Percentiles rank a stretch among this genome's conserved stretches.
These are phyloP conservation scores for Gautieria morchelliformis DNA, from an alignment of 768 basidiomycete species.

Conservation along the genomic window DNA sequence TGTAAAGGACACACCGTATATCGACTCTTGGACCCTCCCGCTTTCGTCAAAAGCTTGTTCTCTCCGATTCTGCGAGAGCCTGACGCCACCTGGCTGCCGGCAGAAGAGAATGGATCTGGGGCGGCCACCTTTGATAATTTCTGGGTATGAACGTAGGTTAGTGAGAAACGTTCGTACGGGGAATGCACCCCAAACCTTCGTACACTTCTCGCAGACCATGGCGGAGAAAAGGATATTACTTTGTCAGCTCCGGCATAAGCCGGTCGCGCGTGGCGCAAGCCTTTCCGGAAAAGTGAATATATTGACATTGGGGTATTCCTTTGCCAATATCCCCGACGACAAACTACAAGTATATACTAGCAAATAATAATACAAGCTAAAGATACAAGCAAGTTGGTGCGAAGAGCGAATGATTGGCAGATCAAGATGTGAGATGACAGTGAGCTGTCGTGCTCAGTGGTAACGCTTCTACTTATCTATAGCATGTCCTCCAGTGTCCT, in stretches of 20 bases:
- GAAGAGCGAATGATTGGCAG: too few relatives aligned
- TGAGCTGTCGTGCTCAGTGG: too few relatives aligned
- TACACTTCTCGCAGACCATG: constrained; percentile 89
- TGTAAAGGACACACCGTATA: constrained; percentile 9
- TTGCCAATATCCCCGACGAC: too few relatives aligned
- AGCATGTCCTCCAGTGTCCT: neutral
- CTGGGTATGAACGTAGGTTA: constrained; percentile 26
- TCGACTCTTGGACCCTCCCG: constrained; percentile 24
- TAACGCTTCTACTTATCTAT: neutral
- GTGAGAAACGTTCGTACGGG: neutral
- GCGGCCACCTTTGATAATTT: constrained; percentile 89
- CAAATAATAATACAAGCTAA: too few relatives aligned
- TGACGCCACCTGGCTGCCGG: constrained; percentile 65
- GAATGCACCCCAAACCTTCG: constrained; percentile 38
- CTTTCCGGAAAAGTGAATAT: too few relatives aligned
- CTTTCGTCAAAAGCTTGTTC: constrained; percentile 66
- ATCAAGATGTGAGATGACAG: too few relatives aligned
- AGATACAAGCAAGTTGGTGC: too few relatives aligned
- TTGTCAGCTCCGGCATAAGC: too few relatives aligned
- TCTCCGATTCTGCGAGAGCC: constrained; percentile 75
- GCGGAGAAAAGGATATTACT: neutral
- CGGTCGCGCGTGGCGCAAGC: too few relatives aligned
- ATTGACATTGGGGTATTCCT: too few relatives aligned
- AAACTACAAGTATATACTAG: too few relatives aligned
- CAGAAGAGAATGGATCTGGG: constrained; percentile 76